Percentiles rank a stretch among this genome's conserved stretches.
Conservation (phyloP, 73 alveolate genomes). For the Tetrahymena borealis region DNA sequence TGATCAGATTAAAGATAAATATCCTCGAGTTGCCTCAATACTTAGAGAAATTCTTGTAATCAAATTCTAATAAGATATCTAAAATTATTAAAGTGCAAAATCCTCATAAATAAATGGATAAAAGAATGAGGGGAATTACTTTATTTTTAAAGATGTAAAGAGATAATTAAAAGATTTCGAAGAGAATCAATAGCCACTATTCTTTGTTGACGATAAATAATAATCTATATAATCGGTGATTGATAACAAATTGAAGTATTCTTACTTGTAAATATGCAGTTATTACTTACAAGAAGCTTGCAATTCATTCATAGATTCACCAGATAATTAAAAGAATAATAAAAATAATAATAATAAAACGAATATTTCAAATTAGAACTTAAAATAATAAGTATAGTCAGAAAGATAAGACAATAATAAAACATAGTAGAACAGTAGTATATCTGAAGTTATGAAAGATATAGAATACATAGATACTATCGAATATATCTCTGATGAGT, state of each 20-base stretch:
- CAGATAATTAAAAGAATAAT: neutral
- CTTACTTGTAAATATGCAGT: neutral
- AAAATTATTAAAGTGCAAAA: neutral
- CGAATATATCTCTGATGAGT: neutral
- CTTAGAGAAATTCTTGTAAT: neutral
- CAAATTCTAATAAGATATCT: neutral
- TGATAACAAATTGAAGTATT: neutral
- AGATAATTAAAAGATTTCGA: neutral
- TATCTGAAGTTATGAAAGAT: neutral
- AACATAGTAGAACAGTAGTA: neutral
- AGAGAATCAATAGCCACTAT: neutral
- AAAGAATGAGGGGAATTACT: neutral
- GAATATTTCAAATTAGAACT: neutral
- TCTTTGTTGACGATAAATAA: neutral
- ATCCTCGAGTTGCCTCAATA: neutral
- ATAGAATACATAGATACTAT: neutral
- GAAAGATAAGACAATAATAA: no score
- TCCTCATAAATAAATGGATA: neutral
- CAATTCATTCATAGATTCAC: neutral
- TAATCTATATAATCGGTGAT: neutral
- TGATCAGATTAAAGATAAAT: neutral
- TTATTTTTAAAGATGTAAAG: neutral
- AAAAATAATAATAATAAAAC: neutral
- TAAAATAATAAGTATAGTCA: neutral
- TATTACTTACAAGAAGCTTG: neutral